Evolutionary conservation across 169 alveolate species (phyloP), one percentile per base, ranked within the genome.

Genomic region (Plasmodium coatneyi): DNA sequence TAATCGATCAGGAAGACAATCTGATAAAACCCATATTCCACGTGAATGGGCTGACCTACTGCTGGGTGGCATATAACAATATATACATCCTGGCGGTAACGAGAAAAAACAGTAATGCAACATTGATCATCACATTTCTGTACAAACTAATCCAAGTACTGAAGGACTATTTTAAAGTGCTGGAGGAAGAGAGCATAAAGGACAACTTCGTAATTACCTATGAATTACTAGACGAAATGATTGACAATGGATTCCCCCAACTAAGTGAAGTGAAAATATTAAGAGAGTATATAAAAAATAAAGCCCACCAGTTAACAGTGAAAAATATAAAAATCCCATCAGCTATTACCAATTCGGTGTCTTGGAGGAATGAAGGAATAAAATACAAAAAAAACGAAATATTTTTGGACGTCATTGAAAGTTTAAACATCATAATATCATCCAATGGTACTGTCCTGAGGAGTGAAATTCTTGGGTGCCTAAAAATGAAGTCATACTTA

Each of bases 241-340:
- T 99, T 96, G 99, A 99, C 95, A 99, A 98, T 94, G 99, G 99
- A 3, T 99, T 98, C 92, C 99, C 99, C 10, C 99, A 99, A 95
- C 96, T 98, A 5, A 98, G 99, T 19, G 99, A 95, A 56, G 96
- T 92, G 12, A 92, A 90, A 66, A 83, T 96, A n/a, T 95, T 95
- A 60, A 82, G 96, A 80, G 97, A 95, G 41, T 94, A 89, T 82
- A 96, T 98, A 93, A 60, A 99, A 97, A 96, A 98, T 98, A 52
- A 96, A 98, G 80, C 98, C 98, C 96, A 93, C 80, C 98, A 82
- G 92, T 83, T 94, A 91, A 92, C 97, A 52, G 95, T 92, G 43
- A 97, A 95, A 76, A 97, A 95, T 84, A 95, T 97, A 30, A 96
- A 95, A 95, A 98, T 98, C 34, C 99, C 98, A 25, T 93, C 99